Percentiles rank a stretch among this genome's conserved stretches.
Conservation (phyloP, 2,329 filamentous ascomycete species). For the Aureobasidium mangrovei region DNA sequence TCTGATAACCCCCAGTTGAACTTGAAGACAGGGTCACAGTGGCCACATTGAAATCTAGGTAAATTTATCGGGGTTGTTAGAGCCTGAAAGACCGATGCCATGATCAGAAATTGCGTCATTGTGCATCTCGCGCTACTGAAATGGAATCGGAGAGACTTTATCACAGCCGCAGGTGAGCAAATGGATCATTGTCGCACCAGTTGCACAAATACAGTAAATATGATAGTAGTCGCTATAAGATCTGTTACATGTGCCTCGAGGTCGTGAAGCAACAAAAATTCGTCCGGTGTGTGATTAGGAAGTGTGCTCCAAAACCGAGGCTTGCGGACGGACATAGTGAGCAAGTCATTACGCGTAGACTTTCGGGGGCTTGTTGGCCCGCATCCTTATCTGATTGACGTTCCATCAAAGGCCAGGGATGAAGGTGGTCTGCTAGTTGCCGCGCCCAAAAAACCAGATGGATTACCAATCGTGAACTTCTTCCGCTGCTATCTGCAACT, state of each 20-base stretch:
- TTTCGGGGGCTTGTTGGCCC: slow-evolving; percentile 3
- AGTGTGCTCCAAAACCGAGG: neutral
- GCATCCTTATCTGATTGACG: slow-evolving; percentile 7
- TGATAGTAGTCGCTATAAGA: neutral
- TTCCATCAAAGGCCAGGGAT: slow-evolving; percentile 2
- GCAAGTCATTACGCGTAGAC: slow-evolving; percentile 13
- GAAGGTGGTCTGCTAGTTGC: neutral
- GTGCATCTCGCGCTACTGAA: neutral
- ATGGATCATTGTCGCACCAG: neutral
- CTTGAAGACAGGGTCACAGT: no score
- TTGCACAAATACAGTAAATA: no score
- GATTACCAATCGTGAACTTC: slow-evolving; percentile 9
- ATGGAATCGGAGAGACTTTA: neutral
- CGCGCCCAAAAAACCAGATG: neutral
- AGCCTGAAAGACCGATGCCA: neutral
- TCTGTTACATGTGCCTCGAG: no score
- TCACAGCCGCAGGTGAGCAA: no score
- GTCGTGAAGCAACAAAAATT: no score
- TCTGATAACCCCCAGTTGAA: no score
- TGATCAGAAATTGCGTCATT: neutral
- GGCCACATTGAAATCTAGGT: no score
- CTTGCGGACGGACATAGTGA: neutral
- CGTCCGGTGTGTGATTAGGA: no score
- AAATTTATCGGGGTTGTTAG: no score
- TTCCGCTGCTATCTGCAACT: neutral